Conservation (phyloP, 2,329 filamentous ascomycete species). For the Claviceps pazoutovae region DNA sequence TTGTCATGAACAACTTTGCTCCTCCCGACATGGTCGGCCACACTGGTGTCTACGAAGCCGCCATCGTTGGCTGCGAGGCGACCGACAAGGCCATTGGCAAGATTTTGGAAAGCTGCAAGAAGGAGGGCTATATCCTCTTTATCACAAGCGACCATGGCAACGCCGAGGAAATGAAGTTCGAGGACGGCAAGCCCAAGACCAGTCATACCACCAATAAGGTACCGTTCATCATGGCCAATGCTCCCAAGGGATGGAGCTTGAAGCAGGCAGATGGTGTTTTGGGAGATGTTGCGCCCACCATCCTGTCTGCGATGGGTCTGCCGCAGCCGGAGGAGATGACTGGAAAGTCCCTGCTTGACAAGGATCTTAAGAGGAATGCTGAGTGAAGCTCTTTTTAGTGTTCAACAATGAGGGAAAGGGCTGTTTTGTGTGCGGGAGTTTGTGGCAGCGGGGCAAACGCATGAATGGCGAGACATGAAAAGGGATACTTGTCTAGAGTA, state of each 20-base stretch:
- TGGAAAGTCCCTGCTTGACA: constrained; percentile 69
- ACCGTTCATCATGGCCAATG: constrained; percentile 95
- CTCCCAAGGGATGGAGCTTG: constrained; percentile 75
- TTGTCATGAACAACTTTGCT: constrained; percentile 99
- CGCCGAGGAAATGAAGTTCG: constrained; percentile 97
- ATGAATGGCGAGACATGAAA: too few relatives aligned
- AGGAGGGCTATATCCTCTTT: constrained; percentile 84
- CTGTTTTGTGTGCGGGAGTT: too few relatives aligned
- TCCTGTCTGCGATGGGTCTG: constrained; percentile 82
- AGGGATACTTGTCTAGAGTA: too few relatives aligned
- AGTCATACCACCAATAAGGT: constrained; percentile 97
- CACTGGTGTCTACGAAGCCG: constrained; percentile 92
- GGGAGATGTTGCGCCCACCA: constrained; percentile 90
- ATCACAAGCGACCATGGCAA: constrained; percentile 96
- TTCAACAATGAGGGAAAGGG: too few relatives aligned
- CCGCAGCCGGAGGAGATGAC: constrained; percentile 87
- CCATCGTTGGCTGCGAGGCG: constrained; percentile 67
- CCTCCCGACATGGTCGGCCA: constrained; percentile 99
- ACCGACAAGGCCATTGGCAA: constrained; percentile 90
- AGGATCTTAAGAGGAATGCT: constrained; percentile 36
- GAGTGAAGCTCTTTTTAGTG: constrained; percentile 8
- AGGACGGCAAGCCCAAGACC: constrained; percentile 92
- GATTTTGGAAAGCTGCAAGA: constrained; percentile 87
- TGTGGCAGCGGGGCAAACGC: too few relatives aligned
- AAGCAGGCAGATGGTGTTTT: constrained; percentile 80